Evolutionary conservation across 139 green algal genomes (phyloP), one percentile per base, ranked within the genome.

Genomic region (Volvox reticuliferus): DNA sequence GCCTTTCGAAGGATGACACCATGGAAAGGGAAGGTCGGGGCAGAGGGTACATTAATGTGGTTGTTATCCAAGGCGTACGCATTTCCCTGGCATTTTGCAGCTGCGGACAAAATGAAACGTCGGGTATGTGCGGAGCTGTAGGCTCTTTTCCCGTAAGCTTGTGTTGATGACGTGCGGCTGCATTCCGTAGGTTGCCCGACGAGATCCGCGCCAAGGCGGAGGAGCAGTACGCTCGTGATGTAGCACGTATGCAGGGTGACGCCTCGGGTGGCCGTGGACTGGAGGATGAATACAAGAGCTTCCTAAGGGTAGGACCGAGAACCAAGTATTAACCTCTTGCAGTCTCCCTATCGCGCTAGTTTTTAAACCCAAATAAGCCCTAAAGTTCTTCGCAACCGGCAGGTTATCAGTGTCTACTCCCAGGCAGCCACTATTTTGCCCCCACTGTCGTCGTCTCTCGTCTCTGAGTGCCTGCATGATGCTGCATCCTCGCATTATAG

Each of bases 261-360:
- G 93, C 94, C 13, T 93, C 69, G 18, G 76, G 50, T 12, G 85
- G 77, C 0, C 75, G 62, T 12, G 92, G 95, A 69, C 91, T 97
- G 93, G 98, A 99, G 73, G 93, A 96, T 33, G 98, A 99, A 93
- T 99, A 99, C 95, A 96, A 98, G 91, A 94, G 91, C 20, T 99
- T 99, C 90, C 82, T 99, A 6, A 95, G 98, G 93, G 94, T 99
- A 36, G 96, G 98, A 55, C 44, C 44, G 44, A 55, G 44, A 55
- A 55, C 44, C 44, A 9, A 55, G 44, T 55, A 55, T 55, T 55
- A 55, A 55, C 44, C 44, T 55, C 44, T 55, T 55, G 44, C 9
- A 14, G 5, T 55, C 44, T 55, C 44, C 9, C 44, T 9, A 55
- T 9, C 44, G 44, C 44, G 44, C 44, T 9, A 55, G 44, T 5